Percentiles rank a stretch among this genome's conserved stretches.
These are phyloP conservation scores for Mycena vulgaris DNA, from an alignment of 768 basidiomycete species.

Conservation along the genomic window DNA sequence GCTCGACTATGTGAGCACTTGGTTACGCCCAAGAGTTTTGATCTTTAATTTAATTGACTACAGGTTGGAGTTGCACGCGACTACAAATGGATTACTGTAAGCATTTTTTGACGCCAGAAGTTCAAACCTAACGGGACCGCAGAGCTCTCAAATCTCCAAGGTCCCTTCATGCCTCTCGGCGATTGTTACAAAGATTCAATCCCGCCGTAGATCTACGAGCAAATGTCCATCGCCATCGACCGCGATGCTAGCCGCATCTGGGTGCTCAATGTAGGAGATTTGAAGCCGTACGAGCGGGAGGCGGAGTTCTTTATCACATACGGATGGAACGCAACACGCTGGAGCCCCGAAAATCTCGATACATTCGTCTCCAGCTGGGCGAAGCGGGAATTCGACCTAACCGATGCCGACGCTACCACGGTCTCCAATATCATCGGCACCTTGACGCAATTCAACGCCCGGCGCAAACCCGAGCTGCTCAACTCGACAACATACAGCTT, in stretches of 20 bases:
- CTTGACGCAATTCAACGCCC: slow-evolving; percentile 69
- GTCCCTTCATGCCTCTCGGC: slow-evolving; percentile 37
- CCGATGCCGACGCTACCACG: slow-evolving; percentile 53
- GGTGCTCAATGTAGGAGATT: slow-evolving; percentile 84
- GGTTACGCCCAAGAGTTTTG: background rate
- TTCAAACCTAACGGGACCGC: background rate
- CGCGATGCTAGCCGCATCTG: slow-evolving; percentile 73
- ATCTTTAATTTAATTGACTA: background rate
- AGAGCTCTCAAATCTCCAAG: slow-evolving; percentile 71
- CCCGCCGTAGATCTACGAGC: slow-evolving; percentile 67
- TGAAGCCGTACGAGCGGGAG: slow-evolving; percentile 82
- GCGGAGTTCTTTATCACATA: slow-evolving; percentile 78
- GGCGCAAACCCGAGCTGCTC: slow-evolving; percentile 77
- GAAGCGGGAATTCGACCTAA: slow-evolving; percentile 72
- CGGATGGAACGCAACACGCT: slow-evolving; percentile 73
- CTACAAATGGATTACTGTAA: slow-evolving; percentile 81
- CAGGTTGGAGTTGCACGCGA: slow-evolving; percentile 76
- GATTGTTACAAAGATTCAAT: background rate
- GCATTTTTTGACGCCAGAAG: slow-evolving; percentile 24
- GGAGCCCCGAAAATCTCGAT: slow-evolving; percentile 68
- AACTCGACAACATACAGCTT: slow-evolving; percentile 75
- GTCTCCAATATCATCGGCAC: slow-evolving; percentile 71
- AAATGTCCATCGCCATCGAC: slow-evolving; percentile 76
- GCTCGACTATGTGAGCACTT: slow-evolving; percentile 61
- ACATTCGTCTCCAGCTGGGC: slow-evolving; percentile 73